A percentile compares a stretch with the other conserved stretches of the same genome.
These are phyloP conservation scores for Lyophyllum semitale DNA, from an alignment of 768 basidiomycete species.

Conservation along the genomic window DNA sequence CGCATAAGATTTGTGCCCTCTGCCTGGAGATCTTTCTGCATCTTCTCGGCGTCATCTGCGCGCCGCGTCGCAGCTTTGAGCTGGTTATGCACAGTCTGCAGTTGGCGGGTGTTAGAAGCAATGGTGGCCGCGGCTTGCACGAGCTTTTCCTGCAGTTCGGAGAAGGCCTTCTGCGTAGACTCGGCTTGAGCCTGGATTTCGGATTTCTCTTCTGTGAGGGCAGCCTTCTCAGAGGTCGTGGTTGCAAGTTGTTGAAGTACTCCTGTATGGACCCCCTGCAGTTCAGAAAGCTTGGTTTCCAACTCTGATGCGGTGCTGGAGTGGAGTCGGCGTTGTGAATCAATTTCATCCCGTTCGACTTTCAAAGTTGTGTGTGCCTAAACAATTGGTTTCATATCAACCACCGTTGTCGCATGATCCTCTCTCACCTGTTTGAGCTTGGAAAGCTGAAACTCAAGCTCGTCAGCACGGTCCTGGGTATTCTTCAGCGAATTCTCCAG, in stretches of 20 bases:
- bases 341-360: slow-evolving; percentile 60
- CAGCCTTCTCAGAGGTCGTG: slow-evolving; percentile 46
- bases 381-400: neutral
- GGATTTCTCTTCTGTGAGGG: slow-evolving; percentile 50
- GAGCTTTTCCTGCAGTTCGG: slow-evolving; percentile 62
- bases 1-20: slow-evolving; percentile 81
- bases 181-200: slow-evolving; percentile 49
- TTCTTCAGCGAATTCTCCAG: slow-evolving; percentile 74
- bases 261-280: slow-evolving; percentile 41
- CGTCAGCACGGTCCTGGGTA: slow-evolving; percentile 79
- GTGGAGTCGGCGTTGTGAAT: slow-evolving; percentile 43
- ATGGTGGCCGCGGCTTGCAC: slow-evolving; percentile 56
- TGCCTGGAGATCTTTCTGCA: slow-evolving; percentile 68
- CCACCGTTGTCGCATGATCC: neutral
- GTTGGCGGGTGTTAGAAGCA: slow-evolving; percentile 50
- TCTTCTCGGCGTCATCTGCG: slow-evolving; percentile 73
- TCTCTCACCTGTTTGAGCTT: slow-evolving; percentile 71
- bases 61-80: slow-evolving; percentile 64
- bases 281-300: slow-evolving; percentile 46
- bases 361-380: slow-evolving; percentile 63
- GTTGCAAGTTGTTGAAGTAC: slow-evolving; percentile 45
- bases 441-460: slow-evolving; percentile 80
- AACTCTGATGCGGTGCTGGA: slow-evolving; percentile 48
- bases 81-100: slow-evolving; percentile 67
- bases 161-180: slow-evolving; percentile 45